Base-by-base conservation (phyloP, 1,139 yeast species). In the Taiozyma onychis region DNA sequence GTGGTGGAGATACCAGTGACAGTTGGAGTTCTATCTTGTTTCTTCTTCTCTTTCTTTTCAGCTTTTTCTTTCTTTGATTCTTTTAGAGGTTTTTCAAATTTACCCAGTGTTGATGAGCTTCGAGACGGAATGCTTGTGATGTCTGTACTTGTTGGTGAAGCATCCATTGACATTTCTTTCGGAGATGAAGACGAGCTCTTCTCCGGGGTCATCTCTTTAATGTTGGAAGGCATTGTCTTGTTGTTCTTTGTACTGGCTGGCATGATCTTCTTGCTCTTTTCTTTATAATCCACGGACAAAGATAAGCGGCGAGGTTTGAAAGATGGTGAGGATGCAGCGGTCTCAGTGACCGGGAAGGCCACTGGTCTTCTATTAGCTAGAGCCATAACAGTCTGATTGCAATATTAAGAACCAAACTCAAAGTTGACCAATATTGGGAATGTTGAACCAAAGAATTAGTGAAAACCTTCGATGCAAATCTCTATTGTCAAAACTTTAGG, bases 1-100 rank as follows among this genome's bases (percentile, higher is more conserved):
- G 86, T 78, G 41, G 89, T 85, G 10, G 89, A 83, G 44, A 86
- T 83, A 46, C 90, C 91, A 37, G 88, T 59, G 1, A 64, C 65
- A 44, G 60, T 57, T n/a, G 62, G 60, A 27, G 72, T 75, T 56
- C 76, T 66, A 2, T 48, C 75, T 61, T 47, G 74, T 59, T 56
- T 57, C 14, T 53, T 52, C 47, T 61, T 59, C 46, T 55, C 55
- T 32, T 56, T 55, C 48, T 58, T 57, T 62, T 65, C 58, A 73
- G 76, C 44, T 67, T 66, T 57, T 72, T 76, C 59, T 30, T 57
- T 54, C 44, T 55, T 52, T 1, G 51, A 24, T 44, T 45, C 47
- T 16, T 50, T 42, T 24, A 42, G 24, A 11, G 37, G 34, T 11
- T 45, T 41, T 4, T 11, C 45, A 14, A n/a, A 28, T 41, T 34